A percentile compares a stretch with the other conserved stretches of the same genome.
phyloP scores from a whole-genome alignment of 108 stramenopile species.

The Schizochytrium sp. region DNA sequence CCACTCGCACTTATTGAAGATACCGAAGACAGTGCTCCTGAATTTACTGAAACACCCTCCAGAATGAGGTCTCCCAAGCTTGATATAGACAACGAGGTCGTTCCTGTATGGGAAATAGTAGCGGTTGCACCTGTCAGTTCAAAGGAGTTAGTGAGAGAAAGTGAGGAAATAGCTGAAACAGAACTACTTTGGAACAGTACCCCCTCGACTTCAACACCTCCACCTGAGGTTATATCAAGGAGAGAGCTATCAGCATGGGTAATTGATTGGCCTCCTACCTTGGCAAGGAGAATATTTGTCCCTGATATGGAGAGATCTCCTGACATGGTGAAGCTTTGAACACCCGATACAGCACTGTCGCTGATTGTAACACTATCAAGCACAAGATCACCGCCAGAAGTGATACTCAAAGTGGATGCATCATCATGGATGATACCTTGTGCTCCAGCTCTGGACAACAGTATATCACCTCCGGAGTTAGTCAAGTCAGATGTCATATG shows the following conservation, averaged over 20 bases:
- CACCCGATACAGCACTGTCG: background rate
- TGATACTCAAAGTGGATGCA: background rate
- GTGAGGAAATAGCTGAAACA: background rate
- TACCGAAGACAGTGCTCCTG: background rate
- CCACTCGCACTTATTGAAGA: background rate
- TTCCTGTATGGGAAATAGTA: background rate
- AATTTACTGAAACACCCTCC: background rate
- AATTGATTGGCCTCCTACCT: no score
- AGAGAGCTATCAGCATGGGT: no score
- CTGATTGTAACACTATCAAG: background rate
- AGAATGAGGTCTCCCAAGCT: background rate
- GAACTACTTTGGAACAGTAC: no score
- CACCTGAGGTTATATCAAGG: no score
- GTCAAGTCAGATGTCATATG: background rate
- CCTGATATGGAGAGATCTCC: background rate
- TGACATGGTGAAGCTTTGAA: background rate
- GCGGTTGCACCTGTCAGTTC: background rate
- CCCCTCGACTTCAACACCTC: no score
- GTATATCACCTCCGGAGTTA: background rate
- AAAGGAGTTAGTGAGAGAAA: background rate
- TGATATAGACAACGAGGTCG: background rate
- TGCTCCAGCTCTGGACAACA: background rate
- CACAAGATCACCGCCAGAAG: conserved; percentile 14
- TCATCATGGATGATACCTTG: conserved; percentile 7
- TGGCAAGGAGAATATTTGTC: no score